Percentiles rank a stretch among this genome's conserved stretches.
phyloP scores from a whole-genome alignment of 2,329 filamentous ascomycete species.

The Ophiocordyceps polyrhachis-furcata region DNA sequence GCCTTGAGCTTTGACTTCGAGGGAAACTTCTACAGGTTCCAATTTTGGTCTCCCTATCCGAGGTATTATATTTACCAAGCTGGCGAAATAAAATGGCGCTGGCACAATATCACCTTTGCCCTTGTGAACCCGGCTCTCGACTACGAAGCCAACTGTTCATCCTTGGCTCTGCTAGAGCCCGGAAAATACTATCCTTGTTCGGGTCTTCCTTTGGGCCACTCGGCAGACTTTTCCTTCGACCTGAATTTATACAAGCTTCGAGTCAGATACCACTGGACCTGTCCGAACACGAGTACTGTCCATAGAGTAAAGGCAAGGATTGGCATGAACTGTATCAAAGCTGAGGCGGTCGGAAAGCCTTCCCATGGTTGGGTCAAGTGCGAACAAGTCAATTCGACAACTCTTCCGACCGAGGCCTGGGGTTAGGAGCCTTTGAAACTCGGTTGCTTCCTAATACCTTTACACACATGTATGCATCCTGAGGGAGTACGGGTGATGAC shows the following conservation, averaged over 20 bases:
- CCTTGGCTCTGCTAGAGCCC: neutral
- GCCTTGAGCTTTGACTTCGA: neutral
- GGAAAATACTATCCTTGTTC: neutral
- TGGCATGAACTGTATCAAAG: neutral
- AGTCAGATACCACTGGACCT: neutral
- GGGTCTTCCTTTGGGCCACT: neutral
- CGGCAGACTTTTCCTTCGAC: neutral
- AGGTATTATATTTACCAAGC: neutral
- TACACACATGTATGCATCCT: too few species aligned
- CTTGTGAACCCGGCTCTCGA: neutral
- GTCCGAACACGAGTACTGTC: neutral
- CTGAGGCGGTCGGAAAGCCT: neutral
- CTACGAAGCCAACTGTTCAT: neutral
- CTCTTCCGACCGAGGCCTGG: neutral
- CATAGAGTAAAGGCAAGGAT: neutral
- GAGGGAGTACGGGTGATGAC: too few species aligned
- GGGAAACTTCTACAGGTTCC: neutral
- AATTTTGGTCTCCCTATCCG: neutral
- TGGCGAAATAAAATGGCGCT: neutral
- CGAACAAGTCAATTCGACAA: neutral
- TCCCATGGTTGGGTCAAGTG: neutral
- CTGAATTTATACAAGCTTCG: neutral
- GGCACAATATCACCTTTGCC: neutral
- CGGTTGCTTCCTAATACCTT: too few species aligned
- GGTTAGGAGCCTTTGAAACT: neutral